These are phyloP conservation scores for Colletotrichum paranaense DNA, from an alignment of 2,329 filamentous ascomycete genomes.

Conservation along the genomic window DNA sequence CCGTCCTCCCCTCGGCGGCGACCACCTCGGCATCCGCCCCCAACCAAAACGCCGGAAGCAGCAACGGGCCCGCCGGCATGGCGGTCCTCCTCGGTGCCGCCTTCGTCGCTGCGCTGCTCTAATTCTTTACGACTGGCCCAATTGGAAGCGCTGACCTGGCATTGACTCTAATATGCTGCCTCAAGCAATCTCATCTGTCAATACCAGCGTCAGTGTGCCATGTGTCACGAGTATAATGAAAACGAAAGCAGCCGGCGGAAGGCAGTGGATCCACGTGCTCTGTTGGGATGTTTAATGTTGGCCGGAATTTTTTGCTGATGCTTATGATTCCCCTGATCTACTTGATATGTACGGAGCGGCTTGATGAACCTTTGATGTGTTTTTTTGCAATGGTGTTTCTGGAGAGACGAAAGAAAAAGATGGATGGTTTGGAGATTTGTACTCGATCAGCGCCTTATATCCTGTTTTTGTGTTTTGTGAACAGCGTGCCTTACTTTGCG, in stretches of 20 bases:
- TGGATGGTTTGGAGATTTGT: conserved; percentile 20
- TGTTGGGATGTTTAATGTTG: conserved; percentile 36
- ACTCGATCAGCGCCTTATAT: conserved; percentile 31
- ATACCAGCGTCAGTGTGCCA: conserved; percentile 17
- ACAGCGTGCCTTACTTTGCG: not conserved
- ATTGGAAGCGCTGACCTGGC: conserved; percentile 27
- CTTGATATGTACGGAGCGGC: conserved; percentile 27
- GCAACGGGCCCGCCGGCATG: conserved; percentile 26
- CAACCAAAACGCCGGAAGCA: conserved; percentile 17
- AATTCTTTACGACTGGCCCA: conserved; percentile 26
- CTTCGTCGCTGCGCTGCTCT: conserved; percentile 34
- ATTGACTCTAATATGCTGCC: not conserved
- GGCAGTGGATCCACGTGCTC: conserved; percentile 19
- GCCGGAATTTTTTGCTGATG: conserved; percentile 14
- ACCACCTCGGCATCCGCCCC: not conserved
- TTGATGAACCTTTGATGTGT: conserved; percentile 23
- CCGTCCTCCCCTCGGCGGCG: not conserved
- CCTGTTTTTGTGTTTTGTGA: conserved; percentile 7
- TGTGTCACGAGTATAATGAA: conserved; percentile 36
- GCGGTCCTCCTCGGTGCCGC: conserved; percentile 32
- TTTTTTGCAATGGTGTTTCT: not conserved
- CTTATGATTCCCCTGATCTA: conserved; percentile 33
- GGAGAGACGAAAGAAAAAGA: conserved; percentile 16
- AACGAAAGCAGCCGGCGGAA: conserved; percentile 12
- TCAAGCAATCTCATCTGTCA: not conserved